Evolutionary conservation across 768 basidiomycete species (phyloP).

Genomic region (Favolaschia claudopus): DNA sequence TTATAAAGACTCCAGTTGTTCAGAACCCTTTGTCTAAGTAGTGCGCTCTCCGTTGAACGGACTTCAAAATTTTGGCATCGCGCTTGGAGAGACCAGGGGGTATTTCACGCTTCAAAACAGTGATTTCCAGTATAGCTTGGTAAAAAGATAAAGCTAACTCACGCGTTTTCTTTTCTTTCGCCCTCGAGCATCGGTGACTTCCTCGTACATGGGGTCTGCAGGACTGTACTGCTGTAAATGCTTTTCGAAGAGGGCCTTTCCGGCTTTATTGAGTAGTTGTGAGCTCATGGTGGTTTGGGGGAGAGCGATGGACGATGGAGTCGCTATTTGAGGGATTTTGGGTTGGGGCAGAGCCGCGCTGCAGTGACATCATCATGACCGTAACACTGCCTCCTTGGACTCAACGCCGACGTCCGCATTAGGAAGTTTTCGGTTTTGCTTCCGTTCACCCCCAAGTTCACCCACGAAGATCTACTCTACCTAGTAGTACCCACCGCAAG

Average conservation of each 20-base stretch:
- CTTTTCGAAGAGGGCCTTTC: constrained; percentile 65
- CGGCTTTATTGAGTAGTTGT: constrained; percentile 50
- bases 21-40: constrained; percentile 89
- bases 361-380: constrained; percentile 5
- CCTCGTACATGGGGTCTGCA: constrained; percentile 78
- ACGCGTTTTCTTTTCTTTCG: constrained; percentile 67
- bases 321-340: constrained; percentile 3
- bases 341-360: neutral
- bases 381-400: neutral
- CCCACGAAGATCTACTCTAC: no score
- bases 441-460: no score
- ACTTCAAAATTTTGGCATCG: constrained; percentile 77
- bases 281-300: constrained; percentile 16
- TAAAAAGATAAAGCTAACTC: constrained; percentile 21
- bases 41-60: constrained; percentile 80
- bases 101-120: constrained; percentile 57
- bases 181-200: constrained; percentile 61
- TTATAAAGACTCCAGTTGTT: no score
- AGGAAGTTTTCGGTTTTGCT: no score
- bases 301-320: neutral
- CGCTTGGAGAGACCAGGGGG: constrained; percentile 81
- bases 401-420: no score
- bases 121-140: neutral
- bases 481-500: no score
- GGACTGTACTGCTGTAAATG: constrained; percentile 75